Evolutionary conservation across 2,329 filamentous ascomycete genomes (phyloP).

Genomic region (Ambrosiella beaveri): DNA sequence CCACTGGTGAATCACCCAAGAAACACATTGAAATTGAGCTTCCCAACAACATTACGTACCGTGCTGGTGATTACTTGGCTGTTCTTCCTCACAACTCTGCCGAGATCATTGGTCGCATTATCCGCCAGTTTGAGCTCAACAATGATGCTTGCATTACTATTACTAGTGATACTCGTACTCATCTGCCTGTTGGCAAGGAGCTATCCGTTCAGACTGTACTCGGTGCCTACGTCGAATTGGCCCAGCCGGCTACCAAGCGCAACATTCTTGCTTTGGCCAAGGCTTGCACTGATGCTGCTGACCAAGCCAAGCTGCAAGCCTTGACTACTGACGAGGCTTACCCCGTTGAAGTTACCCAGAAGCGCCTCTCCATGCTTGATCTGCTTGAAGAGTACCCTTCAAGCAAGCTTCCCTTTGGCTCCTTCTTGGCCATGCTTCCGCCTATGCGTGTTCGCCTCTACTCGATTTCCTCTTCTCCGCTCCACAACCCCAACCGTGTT

Average conservation of each 20-base stretch:
- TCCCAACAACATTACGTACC: slow-evolving; percentile 47
- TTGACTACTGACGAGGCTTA: slow-evolving; percentile 30
- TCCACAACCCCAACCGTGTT: slow-evolving; percentile 36
- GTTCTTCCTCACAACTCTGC: slow-evolving; percentile 54
- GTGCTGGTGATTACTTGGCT: slow-evolving; percentile 60
- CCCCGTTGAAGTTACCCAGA: slow-evolving; percentile 30
- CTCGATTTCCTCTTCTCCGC: slow-evolving; percentile 59
- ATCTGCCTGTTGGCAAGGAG: slow-evolving; percentile 36
- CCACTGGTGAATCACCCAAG: slow-evolving; percentile 36
- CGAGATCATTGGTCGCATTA: slow-evolving; percentile 41
- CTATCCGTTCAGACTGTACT: slow-evolving; percentile 48
- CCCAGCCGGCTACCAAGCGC: slow-evolving; percentile 54
- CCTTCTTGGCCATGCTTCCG: slow-evolving; percentile 55
- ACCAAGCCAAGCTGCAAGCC: slow-evolving; percentile 26
- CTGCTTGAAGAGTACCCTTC: slow-evolving; percentile 47
- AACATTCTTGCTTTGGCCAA: slow-evolving; percentile 29
- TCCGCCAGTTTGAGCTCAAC: slow-evolving; percentile 47
- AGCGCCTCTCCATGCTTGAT: slow-evolving; percentile 48
- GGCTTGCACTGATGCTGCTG: slow-evolving; percentile 29
- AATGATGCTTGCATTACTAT: slow-evolving; percentile 54
- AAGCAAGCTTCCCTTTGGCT: slow-evolving; percentile 43
- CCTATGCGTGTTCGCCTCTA: slow-evolving; percentile 68
- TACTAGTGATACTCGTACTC: slow-evolving; percentile 30
- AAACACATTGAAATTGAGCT: slow-evolving; percentile 50
- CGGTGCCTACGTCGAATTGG: slow-evolving; percentile 54